Percentiles rank a stretch among this genome's conserved stretches.
These are phyloP conservation scores for Plasmodium vivax DNA, from an alignment of 169 alveolate genomes.

Conservation along the genomic window DNA sequence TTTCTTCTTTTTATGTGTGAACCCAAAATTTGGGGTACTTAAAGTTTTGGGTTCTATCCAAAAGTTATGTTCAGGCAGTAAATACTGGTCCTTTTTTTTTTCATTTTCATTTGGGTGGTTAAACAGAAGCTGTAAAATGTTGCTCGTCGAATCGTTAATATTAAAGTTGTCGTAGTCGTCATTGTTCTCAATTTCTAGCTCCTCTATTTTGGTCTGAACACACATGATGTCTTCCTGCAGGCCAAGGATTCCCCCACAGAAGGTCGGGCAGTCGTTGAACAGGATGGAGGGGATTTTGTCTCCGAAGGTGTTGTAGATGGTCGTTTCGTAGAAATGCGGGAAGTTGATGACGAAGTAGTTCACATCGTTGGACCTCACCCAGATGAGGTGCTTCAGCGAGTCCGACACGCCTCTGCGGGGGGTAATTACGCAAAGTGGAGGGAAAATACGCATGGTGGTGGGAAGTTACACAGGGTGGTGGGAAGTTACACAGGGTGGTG, in stretches of 20 bases:
- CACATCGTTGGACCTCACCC: conserved; percentile 59
- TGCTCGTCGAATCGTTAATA: conserved; percentile 65
- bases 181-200: conserved; percentile 46
- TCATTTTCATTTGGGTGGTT: conserved; percentile 56
- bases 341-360: conserved; percentile 53
- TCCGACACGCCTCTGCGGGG: conserved; percentile 47
- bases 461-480: not conserved
- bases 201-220: conserved; percentile 70
- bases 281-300: conserved; percentile 48
- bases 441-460: not conserved
- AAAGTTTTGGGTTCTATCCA: conserved; percentile 72
- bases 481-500: too few species aligned
- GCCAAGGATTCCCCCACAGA: conserved; percentile 68
- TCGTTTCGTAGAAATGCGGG: conserved; percentile 67
- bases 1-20: conserved; percentile 37
- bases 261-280: conserved; percentile 64
- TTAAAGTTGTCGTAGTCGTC: conserved; percentile 32
- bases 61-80: conserved; percentile 67
- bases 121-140: conserved; percentile 48
- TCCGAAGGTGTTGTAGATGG: conserved; percentile 59
- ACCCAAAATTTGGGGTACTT: conserved; percentile 68
- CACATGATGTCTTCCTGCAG: conserved; percentile 69
- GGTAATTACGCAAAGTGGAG: not conserved
- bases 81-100: conserved; percentile 42
- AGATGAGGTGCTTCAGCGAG: conserved; percentile 47